Evolutionary conservation across 495 filamentous ascomycete genomes (phyloP).

Genomic region (Terfezia boudieri): DNA sequence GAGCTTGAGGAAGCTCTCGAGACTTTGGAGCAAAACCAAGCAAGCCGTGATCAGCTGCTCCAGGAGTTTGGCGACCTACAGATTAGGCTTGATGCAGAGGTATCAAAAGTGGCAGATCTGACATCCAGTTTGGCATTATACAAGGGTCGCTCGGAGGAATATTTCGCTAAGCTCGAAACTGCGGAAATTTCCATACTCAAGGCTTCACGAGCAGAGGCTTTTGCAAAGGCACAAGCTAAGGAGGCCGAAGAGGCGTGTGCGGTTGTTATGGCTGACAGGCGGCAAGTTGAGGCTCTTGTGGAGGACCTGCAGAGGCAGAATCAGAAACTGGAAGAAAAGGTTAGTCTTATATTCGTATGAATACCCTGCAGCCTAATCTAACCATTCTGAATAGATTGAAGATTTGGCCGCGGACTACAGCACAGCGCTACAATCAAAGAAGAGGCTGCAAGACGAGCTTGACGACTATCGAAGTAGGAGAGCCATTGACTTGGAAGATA

Average conservation of each 20-base stretch:
- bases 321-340: slow-evolving; percentile 66
- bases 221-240: slow-evolving; percentile 65
- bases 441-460: slow-evolving; percentile 87
- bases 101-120: slow-evolving; percentile 64
- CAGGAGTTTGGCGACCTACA: slow-evolving; percentile 88
- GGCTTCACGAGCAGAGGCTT: slow-evolving; percentile 75
- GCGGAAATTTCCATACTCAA: slow-evolving; percentile 91
- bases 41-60: slow-evolving; percentile 65
- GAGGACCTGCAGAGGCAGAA: slow-evolving; percentile 81
- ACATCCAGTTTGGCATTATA: slow-evolving; percentile 67
- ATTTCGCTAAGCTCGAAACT: slow-evolving; percentile 93
- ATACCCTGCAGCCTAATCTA: background rate
- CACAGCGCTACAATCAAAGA: slow-evolving; percentile 70
- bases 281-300: slow-evolving; percentile 66
- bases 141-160: slow-evolving; percentile 85
- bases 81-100: slow-evolving; percentile 75
- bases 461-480: slow-evolving; percentile 92
- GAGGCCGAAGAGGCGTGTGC: slow-evolving; percentile 86
- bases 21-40: slow-evolving; percentile 61
- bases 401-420: slow-evolving; percentile 80
- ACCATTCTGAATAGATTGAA: slow-evolving; percentile 31
- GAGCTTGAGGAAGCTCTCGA: slow-evolving; percentile 60
- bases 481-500: slow-evolving; percentile 91
- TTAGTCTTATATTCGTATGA: background rate
- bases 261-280: slow-evolving; percentile 74